These are phyloP conservation scores for Syzygium syzygioides DNA, from an alignment of 441 rosid species.

Conservation along the genomic window DNA sequence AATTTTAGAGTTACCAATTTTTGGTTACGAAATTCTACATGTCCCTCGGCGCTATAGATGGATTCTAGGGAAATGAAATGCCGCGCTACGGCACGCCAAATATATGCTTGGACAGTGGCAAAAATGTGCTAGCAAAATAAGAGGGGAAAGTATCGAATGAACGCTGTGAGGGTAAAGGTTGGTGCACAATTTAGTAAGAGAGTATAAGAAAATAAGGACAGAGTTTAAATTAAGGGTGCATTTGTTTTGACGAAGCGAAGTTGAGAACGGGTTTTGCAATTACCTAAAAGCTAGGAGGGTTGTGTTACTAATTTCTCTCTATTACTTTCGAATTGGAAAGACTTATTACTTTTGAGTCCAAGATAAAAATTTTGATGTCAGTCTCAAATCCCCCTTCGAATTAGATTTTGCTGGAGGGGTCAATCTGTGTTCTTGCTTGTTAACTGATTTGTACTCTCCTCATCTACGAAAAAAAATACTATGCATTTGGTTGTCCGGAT, in stretches of 20 bases:
- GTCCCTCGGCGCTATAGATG: not conserved
- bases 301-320: not conserved
- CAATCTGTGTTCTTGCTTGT: not conserved
- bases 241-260: not conserved
- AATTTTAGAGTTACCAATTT: not conserved
- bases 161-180: not conserved
- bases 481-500: no score
- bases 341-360: not conserved
- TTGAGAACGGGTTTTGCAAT: not conserved
- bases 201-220: no score
- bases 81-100: not conserved
- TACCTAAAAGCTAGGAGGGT: not conserved
- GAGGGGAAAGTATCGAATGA: not conserved
- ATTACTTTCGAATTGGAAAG: not conserved
- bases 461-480: not conserved
- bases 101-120: not conserved
- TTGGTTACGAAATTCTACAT: not conserved
- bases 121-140: not conserved
- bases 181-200: no score
- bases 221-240: no score
- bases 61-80: not conserved
- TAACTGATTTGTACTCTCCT: not conserved
- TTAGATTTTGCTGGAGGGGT: not conserved
- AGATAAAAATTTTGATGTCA: not conserved
- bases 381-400: not conserved